Base-by-base conservation (phyloP, 1,284 basidiomycete genomes). In the Phylloboletellus chloephorus region DNA sequence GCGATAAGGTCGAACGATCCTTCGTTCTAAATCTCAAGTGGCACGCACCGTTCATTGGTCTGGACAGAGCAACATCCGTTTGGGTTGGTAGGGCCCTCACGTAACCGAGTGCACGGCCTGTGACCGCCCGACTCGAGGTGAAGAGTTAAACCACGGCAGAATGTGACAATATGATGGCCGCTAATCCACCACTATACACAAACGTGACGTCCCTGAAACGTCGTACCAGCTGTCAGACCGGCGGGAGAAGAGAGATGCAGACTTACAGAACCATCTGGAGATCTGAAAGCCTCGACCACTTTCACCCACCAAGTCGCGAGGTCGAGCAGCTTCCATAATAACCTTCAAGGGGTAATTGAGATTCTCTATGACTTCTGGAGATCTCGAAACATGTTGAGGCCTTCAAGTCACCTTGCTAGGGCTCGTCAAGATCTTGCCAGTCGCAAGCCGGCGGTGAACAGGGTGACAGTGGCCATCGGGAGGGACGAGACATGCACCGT, bases 321-420 rank as follows among this genome's bases (percentile, higher is more conserved):
- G 37, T 28, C 37, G 31, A 40, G 38, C 37, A 16, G 37, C 54
- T 59, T 57, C 58, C 55, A 59, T 60, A 57, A 53, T 60, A 55
- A 51, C 17, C 17, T 39, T 36, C 37, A 46, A 32, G 53, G 56
- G 38, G 36, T 23, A 39, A 34, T 40, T 39, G 44, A 43, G 40
- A 43, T 46, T 52, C 41, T 38, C 19, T 39, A 31, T 28, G 48
- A 41, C 38, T 45, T 43, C 22, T 21, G 25, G 37, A 47, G 43
- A 43, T 41, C 47, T 47, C 21, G 24, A 51, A 48, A 39, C 15
- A 36, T 34, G 39, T 43, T 38, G 35, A 41, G 39, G 46, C 22
- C 20, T 25, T 39, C 3, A 13, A 16, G 26, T 41, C 21, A 21
- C 37, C 24, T 28, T 17, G 26, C 36, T 37, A 35, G 37, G 39